phyloP scores from a whole-genome alignment of 192 early-diverging fungal species.

The Pilobolus umbonatus region DNA sequence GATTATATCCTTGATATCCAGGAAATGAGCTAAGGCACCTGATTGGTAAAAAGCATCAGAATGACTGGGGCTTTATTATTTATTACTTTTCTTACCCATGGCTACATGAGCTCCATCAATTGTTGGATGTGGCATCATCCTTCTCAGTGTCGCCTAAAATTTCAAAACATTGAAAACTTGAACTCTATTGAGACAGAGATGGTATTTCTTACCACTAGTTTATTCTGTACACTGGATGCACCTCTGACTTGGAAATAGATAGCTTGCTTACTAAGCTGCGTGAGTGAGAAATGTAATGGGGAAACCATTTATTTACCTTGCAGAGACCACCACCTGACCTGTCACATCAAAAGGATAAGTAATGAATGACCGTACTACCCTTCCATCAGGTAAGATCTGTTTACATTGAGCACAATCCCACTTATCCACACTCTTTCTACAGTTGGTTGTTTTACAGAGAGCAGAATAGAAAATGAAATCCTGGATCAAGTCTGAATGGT shows the following conservation, averaged over 20 bases:
- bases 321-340: not conserved
- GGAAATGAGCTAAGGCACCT: not conserved
- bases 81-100: no score
- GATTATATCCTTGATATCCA: slow-evolving; percentile 12
- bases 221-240: not conserved
- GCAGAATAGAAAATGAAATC: not conserved
- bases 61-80: not conserved
- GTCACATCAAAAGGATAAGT: slow-evolving; percentile 5
- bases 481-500: not conserved
- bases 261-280: not conserved
- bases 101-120: slow-evolving; percentile 1
- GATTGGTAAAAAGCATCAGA: not conserved
- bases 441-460: not conserved
- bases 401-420: not conserved
- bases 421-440: slow-evolving; percentile 3
- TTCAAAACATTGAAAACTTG: not conserved
- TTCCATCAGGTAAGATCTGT: not conserved
- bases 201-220: slow-evolving; percentile 1
- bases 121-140: not conserved
- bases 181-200: not conserved
- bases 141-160: not conserved
- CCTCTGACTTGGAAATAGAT: not conserved
- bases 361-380: not conserved
- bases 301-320: not conserved
- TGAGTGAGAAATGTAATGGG: not conserved